phyloP scores from a whole-genome alignment of 2,329 filamentous ascomycete genomes.

The Curvularia lunata region DNA sequence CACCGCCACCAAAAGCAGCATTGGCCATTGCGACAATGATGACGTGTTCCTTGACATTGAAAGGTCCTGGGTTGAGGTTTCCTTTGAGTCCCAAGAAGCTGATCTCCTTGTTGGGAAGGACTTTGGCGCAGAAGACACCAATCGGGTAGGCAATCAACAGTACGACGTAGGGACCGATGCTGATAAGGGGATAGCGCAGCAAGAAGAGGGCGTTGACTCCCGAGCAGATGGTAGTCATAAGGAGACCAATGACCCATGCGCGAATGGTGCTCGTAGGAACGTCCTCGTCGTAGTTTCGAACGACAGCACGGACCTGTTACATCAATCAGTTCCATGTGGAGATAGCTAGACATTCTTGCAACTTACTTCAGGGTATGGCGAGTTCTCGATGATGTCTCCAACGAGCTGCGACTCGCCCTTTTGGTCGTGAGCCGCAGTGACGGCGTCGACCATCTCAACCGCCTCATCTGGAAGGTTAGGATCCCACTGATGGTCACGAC shows the following conservation, averaged over 20 bases:
- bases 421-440: not conserved
- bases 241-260: not conserved
- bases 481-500: not conserved
- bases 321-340: not conserved
- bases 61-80: not conserved
- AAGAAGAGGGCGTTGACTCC: not conserved
- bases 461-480: not conserved
- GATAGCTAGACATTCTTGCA: not conserved
- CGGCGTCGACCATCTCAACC: not conserved
- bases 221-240: not conserved
- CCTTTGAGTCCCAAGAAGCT: not conserved
- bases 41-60: not conserved
- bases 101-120: not conserved
- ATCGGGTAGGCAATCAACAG: not conserved
- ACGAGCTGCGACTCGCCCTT: not conserved
- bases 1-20: not conserved
- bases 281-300: not conserved
- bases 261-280: not conserved
- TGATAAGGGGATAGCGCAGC: not conserved
- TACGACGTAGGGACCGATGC: not conserved
- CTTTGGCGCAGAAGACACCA: not conserved
- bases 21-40: not conserved
- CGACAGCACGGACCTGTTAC: not conserved
- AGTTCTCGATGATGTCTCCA: not conserved
- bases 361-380: not conserved